A percentile compares a stretch with the other conserved stretches of the same genome.
phyloP scores from a whole-genome alignment of 805 yeast species.

The Saturnispora galanensis region DNA sequence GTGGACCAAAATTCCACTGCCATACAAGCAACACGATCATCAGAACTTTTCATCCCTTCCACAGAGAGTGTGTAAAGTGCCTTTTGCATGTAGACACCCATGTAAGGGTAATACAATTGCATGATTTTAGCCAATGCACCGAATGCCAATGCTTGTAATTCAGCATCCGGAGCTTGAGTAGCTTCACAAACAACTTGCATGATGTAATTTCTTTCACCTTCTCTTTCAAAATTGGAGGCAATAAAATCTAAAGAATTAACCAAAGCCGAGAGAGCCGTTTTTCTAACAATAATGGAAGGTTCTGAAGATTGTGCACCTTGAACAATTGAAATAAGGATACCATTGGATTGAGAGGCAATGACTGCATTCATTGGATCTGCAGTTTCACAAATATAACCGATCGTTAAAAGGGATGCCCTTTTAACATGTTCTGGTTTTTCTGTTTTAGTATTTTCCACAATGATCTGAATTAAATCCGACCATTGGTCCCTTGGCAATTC shows the following conservation, averaged over 20 bases:
- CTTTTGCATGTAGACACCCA: slow-evolving; percentile 95
- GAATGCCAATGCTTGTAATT: slow-evolving; percentile 87
- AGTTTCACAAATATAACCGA: slow-evolving; percentile 93
- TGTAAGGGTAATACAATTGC: slow-evolving; percentile 77
- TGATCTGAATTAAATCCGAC: slow-evolving; percentile 74
- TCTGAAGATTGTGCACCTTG: slow-evolving; percentile 91
- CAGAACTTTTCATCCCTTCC: slow-evolving; percentile 75
- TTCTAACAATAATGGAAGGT: slow-evolving; percentile 62
- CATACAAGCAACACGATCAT: slow-evolving; percentile 90
- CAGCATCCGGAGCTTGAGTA: slow-evolving; percentile 77
- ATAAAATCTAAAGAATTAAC: slow-evolving; percentile 87
- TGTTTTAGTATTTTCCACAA: slow-evolving; percentile 78
- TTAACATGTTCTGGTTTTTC: slow-evolving; percentile 73
- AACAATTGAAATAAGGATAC: slow-evolving; percentile 88
- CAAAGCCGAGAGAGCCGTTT: slow-evolving; percentile 86
- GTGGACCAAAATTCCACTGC: slow-evolving; percentile 99
- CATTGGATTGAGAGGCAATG: slow-evolving; percentile 77
- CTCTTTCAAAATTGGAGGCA: slow-evolving; percentile 77
- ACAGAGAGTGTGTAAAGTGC: slow-evolving; percentile 88
- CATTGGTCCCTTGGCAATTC: slow-evolving; percentile 84
- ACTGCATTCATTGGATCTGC: slow-evolving; percentile 77
- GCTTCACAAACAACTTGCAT: slow-evolving; percentile 99
- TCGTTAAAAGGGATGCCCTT: slow-evolving; percentile 76
- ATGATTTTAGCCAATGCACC: slow-evolving; percentile 91
- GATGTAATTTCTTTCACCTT: slow-evolving; percentile 91